phyloP scores from a whole-genome alignment of 2,329 filamentous ascomycete species.

The Macrophomina phaseolina region DNA sequence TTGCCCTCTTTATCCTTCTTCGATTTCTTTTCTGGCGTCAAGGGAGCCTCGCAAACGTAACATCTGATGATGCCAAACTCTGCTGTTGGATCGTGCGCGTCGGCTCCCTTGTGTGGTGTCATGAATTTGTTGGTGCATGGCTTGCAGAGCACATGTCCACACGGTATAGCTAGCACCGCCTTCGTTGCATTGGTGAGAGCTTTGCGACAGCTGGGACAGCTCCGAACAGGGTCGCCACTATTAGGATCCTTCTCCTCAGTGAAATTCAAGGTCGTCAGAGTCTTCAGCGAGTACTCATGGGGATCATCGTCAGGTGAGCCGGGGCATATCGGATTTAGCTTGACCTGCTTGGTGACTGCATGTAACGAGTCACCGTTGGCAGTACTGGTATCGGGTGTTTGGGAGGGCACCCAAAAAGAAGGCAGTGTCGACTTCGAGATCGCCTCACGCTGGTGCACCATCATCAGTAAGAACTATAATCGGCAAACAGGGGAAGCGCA shows the following conservation, averaged over 20 bases:
- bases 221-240: slow-evolving; percentile 53
- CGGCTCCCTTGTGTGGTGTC: slow-evolving; percentile 48
- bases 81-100: slow-evolving; percentile 65
- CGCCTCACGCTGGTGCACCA: neutral
- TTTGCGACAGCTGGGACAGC: slow-evolving; percentile 88
- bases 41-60: slow-evolving; percentile 83
- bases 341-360: slow-evolving; percentile 62
- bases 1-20: slow-evolving; percentile 76
- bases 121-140: slow-evolving; percentile 86
- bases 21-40: slow-evolving; percentile 61
- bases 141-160: slow-evolving; percentile 89
- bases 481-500: neutral
- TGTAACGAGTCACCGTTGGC: slow-evolving; percentile 52
- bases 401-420: slow-evolving; percentile 91
- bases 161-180: slow-evolving; percentile 82
- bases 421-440: slow-evolving; percentile 60
- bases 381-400: slow-evolving; percentile 67
- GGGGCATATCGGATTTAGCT: slow-evolving; percentile 76
- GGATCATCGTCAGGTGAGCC: slow-evolving; percentile 69
- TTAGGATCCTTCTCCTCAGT: slow-evolving; percentile 69
- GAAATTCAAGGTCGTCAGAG: slow-evolving; percentile 77
- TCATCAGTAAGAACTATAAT: neutral
- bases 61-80: slow-evolving; percentile 64
- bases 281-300: slow-evolving; percentile 79
- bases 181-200: slow-evolving; percentile 80